Base-by-base conservation (phyloP, 202 grass and related monocot genomes). In the Digitaria exilis region DNA sequence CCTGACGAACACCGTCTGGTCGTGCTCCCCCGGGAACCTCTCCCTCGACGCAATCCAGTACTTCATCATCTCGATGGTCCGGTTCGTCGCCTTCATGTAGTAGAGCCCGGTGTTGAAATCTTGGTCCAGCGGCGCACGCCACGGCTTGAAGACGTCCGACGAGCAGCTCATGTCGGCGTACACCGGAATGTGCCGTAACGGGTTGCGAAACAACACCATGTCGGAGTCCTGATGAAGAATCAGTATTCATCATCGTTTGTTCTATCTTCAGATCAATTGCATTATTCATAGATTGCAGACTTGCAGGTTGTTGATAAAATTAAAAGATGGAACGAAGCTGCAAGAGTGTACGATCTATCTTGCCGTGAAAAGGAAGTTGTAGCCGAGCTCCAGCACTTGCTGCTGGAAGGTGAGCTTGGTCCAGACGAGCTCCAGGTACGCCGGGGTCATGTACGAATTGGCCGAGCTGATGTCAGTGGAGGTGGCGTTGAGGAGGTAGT, bases 331-430 rank as follows among this genome's bases (percentile, higher is more conserved):
- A n/a, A n/a, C n/a, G 21, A 22, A 7, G 10, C 2, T 55, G 50
- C 5, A 56, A 56, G 50, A 0, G 6, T 21, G 21, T 21, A n/a
- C n/a, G n/a, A 39, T 29, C 9, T 6, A 77, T 39, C 54, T n/a
- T 86, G 80, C 92, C 45, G 88, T 92, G 81, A 81, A 92, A 18
- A 94, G 72, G 79, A 94, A 97, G 81, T 65, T 97, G 92, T 94
- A 94, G 64, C 92, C 88, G 32, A 90, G 88, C 83, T 92, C 86
- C 1, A 97, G 88, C 18, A 94, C 69, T 11, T 64, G 79, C 64
- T 82, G 67, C 54, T 88, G 80, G 11, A 94, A 56, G 7, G 41
- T 34, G 16, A 92, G 65, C 86, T 89, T 87, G 79, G 69, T 82
- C 94, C 92, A 94, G 11, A 92, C 85, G 7, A 97, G 79, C 65